phyloP scores from a whole-genome alignment of 139 green algal genomes.

The Mesotaenium endlicherianum region DNA sequence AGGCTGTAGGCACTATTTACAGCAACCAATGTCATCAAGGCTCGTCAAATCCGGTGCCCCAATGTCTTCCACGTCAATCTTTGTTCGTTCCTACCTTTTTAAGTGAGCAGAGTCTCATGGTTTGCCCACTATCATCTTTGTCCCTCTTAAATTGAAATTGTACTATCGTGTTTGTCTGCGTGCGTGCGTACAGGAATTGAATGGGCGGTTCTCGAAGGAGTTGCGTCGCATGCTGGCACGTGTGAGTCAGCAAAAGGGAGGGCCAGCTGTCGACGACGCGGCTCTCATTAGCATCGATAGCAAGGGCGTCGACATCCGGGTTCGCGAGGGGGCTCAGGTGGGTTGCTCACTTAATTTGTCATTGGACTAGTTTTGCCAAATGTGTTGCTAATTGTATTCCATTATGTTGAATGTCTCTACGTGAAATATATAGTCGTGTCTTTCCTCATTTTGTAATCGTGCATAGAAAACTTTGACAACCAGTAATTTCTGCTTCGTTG shows the following conservation, averaged over 20 bases:
- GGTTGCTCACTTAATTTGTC: too few species aligned
- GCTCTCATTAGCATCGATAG: slow-evolving; percentile 91
- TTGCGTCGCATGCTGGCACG: slow-evolving; percentile 62
- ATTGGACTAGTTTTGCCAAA: background rate
- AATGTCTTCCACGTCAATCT: too few species aligned
- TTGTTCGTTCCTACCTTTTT: too few species aligned
- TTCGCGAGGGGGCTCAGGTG: slow-evolving; percentile 58
- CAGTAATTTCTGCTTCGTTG: background rate
- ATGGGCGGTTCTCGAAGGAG: slow-evolving; percentile 43
- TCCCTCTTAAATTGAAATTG: too few species aligned
- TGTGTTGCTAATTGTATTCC: background rate
- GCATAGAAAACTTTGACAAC: background rate
- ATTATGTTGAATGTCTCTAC: background rate
- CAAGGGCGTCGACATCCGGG: slow-evolving; percentile 79
- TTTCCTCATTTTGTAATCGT: background rate
- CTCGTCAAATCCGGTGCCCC: too few species aligned
- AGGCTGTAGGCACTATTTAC: too few species aligned
- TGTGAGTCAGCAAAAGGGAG: background rate
- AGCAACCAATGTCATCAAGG: too few species aligned
- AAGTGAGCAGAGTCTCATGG: too few species aligned
- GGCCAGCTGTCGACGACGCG: slow-evolving; percentile 68
- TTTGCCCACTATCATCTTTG: too few species aligned
- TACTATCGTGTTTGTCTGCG: too few species aligned
- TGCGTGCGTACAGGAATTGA: slow-evolving; percentile 18
- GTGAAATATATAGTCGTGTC: background rate